Conservation (phyloP, 2,329 filamentous ascomycete genomes). For the Pseudopithomyces chartarum region DNA sequence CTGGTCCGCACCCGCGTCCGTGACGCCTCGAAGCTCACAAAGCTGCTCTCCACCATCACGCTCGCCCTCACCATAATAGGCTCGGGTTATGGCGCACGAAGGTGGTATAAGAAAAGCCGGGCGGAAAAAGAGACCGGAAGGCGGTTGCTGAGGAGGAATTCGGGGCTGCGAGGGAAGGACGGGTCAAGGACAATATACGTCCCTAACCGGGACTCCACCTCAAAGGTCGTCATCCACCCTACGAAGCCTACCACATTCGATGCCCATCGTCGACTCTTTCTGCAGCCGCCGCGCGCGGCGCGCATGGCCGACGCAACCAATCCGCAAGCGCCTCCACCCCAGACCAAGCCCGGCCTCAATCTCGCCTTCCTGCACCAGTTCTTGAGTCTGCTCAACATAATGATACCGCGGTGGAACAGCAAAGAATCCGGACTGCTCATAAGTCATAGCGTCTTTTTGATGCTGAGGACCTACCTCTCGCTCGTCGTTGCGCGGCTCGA, state of each 20-base stretch:
- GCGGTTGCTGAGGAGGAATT: slow-evolving; percentile 86
- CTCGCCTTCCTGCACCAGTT: slow-evolving; percentile 97
- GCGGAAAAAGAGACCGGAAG: slow-evolving; percentile 82
- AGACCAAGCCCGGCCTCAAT: slow-evolving; percentile 93
- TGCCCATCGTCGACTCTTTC: slow-evolving; percentile 88
- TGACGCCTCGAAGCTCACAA: slow-evolving; percentile 71
- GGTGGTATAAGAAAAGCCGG: slow-evolving; percentile 73
- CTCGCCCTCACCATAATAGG: slow-evolving; percentile 80
- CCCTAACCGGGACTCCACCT: slow-evolving; percentile 83
- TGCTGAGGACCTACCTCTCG: slow-evolving; percentile 92
- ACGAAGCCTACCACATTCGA: slow-evolving; percentile 96
- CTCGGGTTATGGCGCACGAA: slow-evolving; percentile 76
- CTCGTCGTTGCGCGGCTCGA: slow-evolving; percentile 90
- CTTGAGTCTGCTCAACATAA: slow-evolving; percentile 92
- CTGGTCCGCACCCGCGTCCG: slow-evolving; percentile 48
- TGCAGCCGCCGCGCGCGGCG: slow-evolving; percentile 85
- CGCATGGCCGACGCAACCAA: slow-evolving; percentile 70
- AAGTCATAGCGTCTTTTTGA: slow-evolving; percentile 86
- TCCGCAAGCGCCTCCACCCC: slow-evolving; percentile 76
- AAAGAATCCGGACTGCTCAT: slow-evolving; percentile 92
- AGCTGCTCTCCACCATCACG: slow-evolving; percentile 75
- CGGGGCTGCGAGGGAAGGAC: slow-evolving; percentile 90
- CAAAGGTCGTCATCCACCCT: slow-evolving; percentile 87
- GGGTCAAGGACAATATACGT: slow-evolving; percentile 95
- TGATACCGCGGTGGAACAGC: slow-evolving; percentile 93